Conservation (phyloP, 2,329 filamentous ascomycete species). For the Chaetomium strumarium region DNA sequence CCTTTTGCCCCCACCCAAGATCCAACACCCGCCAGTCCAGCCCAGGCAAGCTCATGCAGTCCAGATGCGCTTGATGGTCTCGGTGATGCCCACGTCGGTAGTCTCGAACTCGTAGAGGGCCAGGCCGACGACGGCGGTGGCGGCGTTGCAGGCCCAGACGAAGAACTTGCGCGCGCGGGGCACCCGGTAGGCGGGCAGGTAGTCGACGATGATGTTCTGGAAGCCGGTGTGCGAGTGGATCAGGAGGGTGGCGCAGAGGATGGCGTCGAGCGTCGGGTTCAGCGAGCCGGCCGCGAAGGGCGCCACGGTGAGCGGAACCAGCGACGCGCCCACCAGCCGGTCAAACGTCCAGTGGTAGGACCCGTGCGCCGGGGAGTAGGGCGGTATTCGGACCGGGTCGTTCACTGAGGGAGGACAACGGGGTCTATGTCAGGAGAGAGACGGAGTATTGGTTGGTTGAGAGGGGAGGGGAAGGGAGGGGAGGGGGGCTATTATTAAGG, state of each 20-base stretch:
- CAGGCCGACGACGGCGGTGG: conserved; percentile 74
- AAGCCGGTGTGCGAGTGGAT: conserved; percentile 96
- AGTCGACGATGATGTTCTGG: conserved; percentile 85
- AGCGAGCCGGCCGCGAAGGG: conserved; percentile 89
- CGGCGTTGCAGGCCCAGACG: conserved; percentile 72
- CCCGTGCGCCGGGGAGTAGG: conserved; percentile 71
- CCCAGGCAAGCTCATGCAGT: conserved; percentile 51
- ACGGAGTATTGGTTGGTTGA: background rate
- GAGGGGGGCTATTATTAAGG: background rate
- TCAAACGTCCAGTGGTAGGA: conserved; percentile 99
- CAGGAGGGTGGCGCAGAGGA: conserved; percentile 75
- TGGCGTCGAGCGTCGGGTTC: conserved; percentile 81
- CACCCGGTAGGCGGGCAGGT: conserved; percentile 68
- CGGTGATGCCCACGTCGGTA: conserved; percentile 91
- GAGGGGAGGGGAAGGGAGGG: no score
- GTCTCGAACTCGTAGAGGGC: conserved; percentile 99
- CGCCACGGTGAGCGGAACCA: conserved; percentile 81
- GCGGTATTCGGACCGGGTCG: conserved; percentile 72
- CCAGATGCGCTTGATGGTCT: conserved; percentile 85
- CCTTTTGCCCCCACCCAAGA: background rate
- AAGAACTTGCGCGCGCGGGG: conserved; percentile 61
- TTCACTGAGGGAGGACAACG: conserved; percentile 62
- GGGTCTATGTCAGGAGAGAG: background rate
- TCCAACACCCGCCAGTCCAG: background rate
- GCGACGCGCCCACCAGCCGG: conserved; percentile 70